Evolutionary conservation across 2,329 filamentous ascomycete genomes (phyloP).

Genomic region (Trichoderma sp.): DNA sequence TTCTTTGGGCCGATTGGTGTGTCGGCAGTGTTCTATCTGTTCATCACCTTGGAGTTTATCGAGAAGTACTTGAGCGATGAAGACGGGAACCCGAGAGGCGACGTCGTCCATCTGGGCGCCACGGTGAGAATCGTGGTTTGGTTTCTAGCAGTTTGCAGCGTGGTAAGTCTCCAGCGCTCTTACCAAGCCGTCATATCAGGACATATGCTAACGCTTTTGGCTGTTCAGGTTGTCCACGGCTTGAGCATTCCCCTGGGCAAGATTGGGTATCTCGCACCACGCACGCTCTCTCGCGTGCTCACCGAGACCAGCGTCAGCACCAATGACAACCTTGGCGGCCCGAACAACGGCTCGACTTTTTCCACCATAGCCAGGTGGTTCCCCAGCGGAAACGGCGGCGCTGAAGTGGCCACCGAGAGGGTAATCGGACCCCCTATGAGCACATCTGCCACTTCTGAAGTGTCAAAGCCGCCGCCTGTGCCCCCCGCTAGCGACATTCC

Average conservation of each 20-base stretch:
- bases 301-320: conserved; percentile 31
- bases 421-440: neutral
- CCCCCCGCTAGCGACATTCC: neutral
- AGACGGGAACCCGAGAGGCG: conserved; percentile 62
- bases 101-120: conserved; percentile 68
- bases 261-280: conserved; percentile 63
- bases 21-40: conserved; percentile 87
- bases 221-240: conserved; percentile 67
- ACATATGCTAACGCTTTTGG: conserved; percentile 41
- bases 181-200: neutral
- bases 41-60: conserved; percentile 77
- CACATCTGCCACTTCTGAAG: neutral
- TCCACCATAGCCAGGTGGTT: conserved; percentile 41
- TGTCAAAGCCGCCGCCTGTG: neutral
- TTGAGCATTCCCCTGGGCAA: conserved; percentile 79
- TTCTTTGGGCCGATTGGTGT: conserved; percentile 95
- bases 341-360: neutral
- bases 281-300: conserved; percentile 53
- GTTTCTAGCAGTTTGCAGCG: conserved; percentile 82
- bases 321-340: conserved; percentile 27
- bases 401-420: neutral
- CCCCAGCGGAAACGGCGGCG: conserved; percentile 63
- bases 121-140: conserved; percentile 74
- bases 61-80: conserved; percentile 51
- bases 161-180: conserved; percentile 57